Percentiles rank a stretch among this genome's conserved stretches.
These are phyloP conservation scores for Paracoccidioides brasiliensis DNA, from an alignment of 2,329 filamentous ascomycete genomes.

Conservation along the genomic window DNA sequence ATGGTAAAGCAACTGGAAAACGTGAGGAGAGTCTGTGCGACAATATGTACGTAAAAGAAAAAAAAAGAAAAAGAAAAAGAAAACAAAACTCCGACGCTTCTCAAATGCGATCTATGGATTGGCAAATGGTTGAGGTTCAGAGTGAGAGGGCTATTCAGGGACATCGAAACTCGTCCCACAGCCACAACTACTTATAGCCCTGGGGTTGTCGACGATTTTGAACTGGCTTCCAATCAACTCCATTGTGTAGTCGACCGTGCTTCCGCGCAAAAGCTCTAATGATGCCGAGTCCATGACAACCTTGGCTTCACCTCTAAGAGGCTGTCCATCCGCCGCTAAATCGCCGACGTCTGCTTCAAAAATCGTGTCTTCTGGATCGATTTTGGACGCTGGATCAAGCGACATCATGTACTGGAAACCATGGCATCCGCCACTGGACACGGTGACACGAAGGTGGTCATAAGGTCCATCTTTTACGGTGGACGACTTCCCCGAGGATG, in stretches of 20 bases:
- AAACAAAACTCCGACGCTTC: not conserved
- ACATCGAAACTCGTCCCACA: constrained; percentile 98
- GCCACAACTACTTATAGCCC: constrained; percentile 85
- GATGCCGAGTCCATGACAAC: constrained; percentile 82
- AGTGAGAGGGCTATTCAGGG: not conserved
- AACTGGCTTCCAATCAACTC: constrained; percentile 93
- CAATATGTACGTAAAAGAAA: not conserved
- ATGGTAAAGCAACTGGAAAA: not conserved
- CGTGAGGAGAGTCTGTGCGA: no score
- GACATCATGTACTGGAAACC: constrained; percentile 97
- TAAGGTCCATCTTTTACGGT: constrained; percentile 42
- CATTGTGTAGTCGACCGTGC: constrained; percentile 91
- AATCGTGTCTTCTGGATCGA: constrained; percentile 63
- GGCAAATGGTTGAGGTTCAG: not conserved
- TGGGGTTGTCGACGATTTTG: constrained; percentile 87
- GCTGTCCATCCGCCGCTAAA: constrained; percentile 10
- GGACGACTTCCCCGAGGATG: constrained; percentile 33
- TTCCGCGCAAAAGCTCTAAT: constrained; percentile 77
- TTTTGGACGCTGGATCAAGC: constrained; percentile 46
- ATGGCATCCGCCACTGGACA: constrained; percentile 90
- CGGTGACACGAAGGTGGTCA: constrained; percentile 77
- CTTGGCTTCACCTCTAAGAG: constrained; percentile 48
- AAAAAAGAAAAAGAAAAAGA: not conserved
- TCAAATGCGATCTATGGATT: not conserved
- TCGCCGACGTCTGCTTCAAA: constrained; percentile 51